Conservation (phyloP, 2,329 filamentous ascomycete genomes). For the Coniochaeta ligniaria region DNA sequence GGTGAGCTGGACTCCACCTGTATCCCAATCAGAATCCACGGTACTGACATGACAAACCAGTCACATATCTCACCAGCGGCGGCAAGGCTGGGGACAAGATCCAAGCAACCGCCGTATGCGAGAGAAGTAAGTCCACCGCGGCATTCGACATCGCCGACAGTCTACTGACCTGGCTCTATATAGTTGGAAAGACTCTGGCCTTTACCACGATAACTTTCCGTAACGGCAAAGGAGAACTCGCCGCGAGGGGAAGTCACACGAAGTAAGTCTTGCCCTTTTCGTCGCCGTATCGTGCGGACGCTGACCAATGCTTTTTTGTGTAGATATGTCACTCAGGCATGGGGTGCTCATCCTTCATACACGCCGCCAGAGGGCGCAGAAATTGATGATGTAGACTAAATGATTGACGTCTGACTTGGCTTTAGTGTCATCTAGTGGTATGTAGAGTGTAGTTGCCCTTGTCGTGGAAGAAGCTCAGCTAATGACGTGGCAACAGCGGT, state of each 20-base stretch:
- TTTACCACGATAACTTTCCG: constrained; percentile 54
- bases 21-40: not conserved
- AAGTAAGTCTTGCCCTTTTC: constrained; percentile 40
- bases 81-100: constrained; percentile 50
- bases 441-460: too few relatives aligned
- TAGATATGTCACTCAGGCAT: constrained; percentile 17
- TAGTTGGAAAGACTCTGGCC: constrained; percentile 58
- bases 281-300: not conserved
- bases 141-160: not conserved
- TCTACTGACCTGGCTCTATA: not conserved
- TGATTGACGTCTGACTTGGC: too few relatives aligned
- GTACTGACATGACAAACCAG: constrained; percentile 24
- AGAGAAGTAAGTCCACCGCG: constrained; percentile 43
- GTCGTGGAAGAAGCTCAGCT: too few relatives aligned
- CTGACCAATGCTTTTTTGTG: not conserved
- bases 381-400: constrained; percentile 10
- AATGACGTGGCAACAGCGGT: too few relatives aligned
- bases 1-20: constrained; percentile 27
- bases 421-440: too few relatives aligned
- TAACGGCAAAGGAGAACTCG: constrained; percentile 51
- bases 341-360: constrained; percentile 13
- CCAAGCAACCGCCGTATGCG: constrained; percentile 49
- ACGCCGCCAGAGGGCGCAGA: constrained; percentile 11
- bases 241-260: constrained; percentile 58
- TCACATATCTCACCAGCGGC: constrained; percentile 55